Base-by-base conservation (phyloP, 257 asterid genomes). In the Penstemon barbatus region DNA sequence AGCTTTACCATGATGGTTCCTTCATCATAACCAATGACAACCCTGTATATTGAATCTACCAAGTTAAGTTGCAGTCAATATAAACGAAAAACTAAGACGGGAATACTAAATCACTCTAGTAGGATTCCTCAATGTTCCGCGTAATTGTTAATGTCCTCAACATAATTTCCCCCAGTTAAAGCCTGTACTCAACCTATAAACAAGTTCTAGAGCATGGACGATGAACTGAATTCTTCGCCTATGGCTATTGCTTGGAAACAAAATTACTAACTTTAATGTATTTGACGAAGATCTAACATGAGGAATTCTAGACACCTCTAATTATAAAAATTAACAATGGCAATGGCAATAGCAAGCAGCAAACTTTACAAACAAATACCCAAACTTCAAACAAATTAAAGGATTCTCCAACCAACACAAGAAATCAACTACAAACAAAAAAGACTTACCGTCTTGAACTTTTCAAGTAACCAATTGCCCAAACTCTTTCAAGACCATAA, bases 1-100 rank as follows among this genome's bases (percentile, higher is more conserved):
- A 94, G 80, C 81, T 94, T 94, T 45, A 94, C 97, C 99, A 94
- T 94, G 75, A 94, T 91, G 25, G 99, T 91, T 69, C 99, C 99
- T 79, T 94, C 99, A 71, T 94, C 99, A 66, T 94, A 94, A 74
- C 99, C 99, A 70, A 94, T 84, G 53, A 91, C 97, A 57, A 91
- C 90, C 91, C 99, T 94, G 87, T 39, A 56, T 61, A 83, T 68
- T 10, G 59, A 78, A 63, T 42, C 43, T 53, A 71, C 65, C 59
- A 79, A 40, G 59, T 66, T 61, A 59, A 73, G 64, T 57, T 70
- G 7, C 48, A 43, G 19, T 69, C 75, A 61, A 67, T 64, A 73
- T 51, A 43, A 51, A 70, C 63, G 48, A 54, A 55, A 57, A 63
- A 11, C 59, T 39, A n/a, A 70, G n/a, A 39, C 43, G 13, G 50